Evolutionary conservation across 176 grass and related monocot species (phyloP).

Genomic region (Oryza officinalis): DNA sequence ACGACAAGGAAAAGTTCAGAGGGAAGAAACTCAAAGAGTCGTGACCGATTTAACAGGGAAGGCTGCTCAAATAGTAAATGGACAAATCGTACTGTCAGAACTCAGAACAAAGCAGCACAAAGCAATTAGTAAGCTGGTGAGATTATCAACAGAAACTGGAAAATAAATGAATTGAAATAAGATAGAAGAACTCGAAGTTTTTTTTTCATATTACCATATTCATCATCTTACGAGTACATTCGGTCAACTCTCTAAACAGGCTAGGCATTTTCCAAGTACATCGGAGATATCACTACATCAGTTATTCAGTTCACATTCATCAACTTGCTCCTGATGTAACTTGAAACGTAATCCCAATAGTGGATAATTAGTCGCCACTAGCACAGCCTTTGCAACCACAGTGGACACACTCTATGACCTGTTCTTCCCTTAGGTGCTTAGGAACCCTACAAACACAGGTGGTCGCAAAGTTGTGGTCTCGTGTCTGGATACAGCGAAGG

Average conservation of each 20-base stretch:
- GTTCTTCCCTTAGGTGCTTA: conserved; percentile 74
- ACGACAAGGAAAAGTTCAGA: background rate
- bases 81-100: background rate
- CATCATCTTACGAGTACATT: background rate
- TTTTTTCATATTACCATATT: background rate
- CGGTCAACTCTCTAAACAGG: background rate
- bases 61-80: background rate
- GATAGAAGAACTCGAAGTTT: background rate
- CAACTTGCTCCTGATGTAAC: background rate
- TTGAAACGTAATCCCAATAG: background rate
- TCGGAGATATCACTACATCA: background rate
- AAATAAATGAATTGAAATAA: background rate
- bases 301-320: background rate
- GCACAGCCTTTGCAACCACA: conserved; percentile 76
- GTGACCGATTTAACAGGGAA: background rate
- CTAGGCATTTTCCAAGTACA: background rate
- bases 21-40: background rate
- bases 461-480: conserved; percentile 77
- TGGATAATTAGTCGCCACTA: conserved; percentile 59
- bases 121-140: background rate
- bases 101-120: background rate
- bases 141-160: background rate
- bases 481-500: conserved; percentile 70
- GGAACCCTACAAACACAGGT: conserved; percentile 78
- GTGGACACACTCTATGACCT: conserved; percentile 85